Evolutionary conservation across 2,329 filamentous ascomycete species (phyloP).

Genomic region (Aspergillus arachidicola): DNA sequence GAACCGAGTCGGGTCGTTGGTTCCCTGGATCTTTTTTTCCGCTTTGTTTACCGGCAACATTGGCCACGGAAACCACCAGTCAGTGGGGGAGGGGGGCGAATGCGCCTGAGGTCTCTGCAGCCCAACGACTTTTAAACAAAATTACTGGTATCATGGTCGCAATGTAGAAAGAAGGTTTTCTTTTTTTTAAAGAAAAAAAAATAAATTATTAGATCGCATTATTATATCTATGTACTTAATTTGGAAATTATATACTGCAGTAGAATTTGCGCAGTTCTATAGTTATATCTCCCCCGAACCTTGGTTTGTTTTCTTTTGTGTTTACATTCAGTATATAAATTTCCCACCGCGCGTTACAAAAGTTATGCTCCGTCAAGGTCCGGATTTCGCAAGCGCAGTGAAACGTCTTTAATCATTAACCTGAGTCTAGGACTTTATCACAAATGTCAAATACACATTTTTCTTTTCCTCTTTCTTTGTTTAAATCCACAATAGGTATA

Average conservation of each 20-base stretch:
- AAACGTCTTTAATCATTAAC: background rate
- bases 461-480: background rate
- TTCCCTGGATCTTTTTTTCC: background rate
- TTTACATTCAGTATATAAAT: background rate
- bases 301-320: background rate
- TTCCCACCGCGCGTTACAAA: background rate
- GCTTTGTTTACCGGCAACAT: slow-evolving; percentile 5
- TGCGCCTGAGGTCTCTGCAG: background rate
- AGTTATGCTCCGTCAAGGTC: background rate
- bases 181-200: background rate
- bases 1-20: background rate
- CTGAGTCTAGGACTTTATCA: too few relatives aligned
- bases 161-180: background rate
- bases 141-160: background rate
- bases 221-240: background rate
- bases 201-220: background rate
- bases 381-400: background rate
- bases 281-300: too few relatives aligned
- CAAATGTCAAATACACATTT: too few relatives aligned
- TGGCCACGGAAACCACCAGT: background rate
- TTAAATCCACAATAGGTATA: background rate
- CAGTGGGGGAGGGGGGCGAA: background rate
- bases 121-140: background rate
- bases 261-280: too few relatives aligned
- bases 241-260: too few relatives aligned